Percentiles rank a stretch among this genome's conserved stretches.
phyloP scores from a whole-genome alignment of 208 protist species.

The Crithidia bombi region DNA sequence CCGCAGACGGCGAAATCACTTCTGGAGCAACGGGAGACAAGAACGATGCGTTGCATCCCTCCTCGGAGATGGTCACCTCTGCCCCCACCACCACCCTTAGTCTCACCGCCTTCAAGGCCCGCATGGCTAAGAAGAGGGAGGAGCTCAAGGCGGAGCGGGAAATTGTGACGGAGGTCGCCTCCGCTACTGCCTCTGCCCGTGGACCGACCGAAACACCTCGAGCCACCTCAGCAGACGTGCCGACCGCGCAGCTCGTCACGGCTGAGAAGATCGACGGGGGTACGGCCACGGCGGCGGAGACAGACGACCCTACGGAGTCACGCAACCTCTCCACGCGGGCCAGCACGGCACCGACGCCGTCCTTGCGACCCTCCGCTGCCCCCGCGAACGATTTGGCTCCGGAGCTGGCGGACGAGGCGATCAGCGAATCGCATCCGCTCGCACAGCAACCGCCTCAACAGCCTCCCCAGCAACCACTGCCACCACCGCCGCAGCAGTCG shows the following conservation, averaged over 20 bases:
- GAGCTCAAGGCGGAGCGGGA: slow-evolving; percentile 50
- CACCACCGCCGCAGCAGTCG: slow-evolving; percentile 23
- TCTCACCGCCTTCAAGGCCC: slow-evolving; percentile 61
- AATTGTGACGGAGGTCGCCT: slow-evolving; percentile 21
- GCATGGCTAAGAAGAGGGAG: slow-evolving; percentile 59
- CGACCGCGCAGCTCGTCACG: not conserved
- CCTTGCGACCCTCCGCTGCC: slow-evolving; percentile 16
- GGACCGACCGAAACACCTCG: too few relatives aligned
- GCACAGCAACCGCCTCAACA: not conserved
- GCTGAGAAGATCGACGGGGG: slow-evolving; percentile 1
- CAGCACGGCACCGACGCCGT: slow-evolving; percentile 28
- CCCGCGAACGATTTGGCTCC: slow-evolving; percentile 15
- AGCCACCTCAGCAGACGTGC: not conserved
- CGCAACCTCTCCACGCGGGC: slow-evolving; percentile 23
- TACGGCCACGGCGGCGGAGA: slow-evolving; percentile 2
- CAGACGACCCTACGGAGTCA: slow-evolving; percentile 29
- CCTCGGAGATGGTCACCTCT: not conserved
- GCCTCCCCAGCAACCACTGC: not conserved
- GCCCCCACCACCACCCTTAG: slow-evolving; percentile 25
- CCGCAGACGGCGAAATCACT: too few relatives aligned
- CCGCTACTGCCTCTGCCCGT: slow-evolving; percentile 30
- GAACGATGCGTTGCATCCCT: not conserved
- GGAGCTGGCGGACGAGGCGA: slow-evolving; percentile 4
- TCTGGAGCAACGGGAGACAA: not conserved
- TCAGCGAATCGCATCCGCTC: not conserved